Base-by-base conservation (phyloP, 176 grass and related monocot species). In the Aegilops sharonensis region DNA sequence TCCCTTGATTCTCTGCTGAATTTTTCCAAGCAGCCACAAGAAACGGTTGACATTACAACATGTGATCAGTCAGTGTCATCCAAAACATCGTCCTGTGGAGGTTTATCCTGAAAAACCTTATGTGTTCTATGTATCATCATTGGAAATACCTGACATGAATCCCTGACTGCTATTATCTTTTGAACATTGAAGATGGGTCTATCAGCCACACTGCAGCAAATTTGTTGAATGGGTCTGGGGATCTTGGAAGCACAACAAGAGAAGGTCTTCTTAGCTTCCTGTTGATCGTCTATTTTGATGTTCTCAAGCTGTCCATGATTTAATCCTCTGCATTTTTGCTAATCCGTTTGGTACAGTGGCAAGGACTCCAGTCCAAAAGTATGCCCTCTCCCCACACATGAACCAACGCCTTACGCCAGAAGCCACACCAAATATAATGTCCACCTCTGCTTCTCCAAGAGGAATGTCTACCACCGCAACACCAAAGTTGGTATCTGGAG, bases 11-110 rank as follows among this genome's bases (percentile, higher is more conserved):
- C 4, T 65, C 27, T 84, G 39, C 29, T 77, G 40, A 72, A 32
- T 78, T 48, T 4, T 72, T 71, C 57, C 72, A 60, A 85, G 72
- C 87, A 91, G 86, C 84, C 85, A 20, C 93, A 93, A 54, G 90
- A 92, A 88, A 85, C 90, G 5, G 85, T 95, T 56, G 96, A 95
- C 35, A 92, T 98, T 83, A 88, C 89, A 31, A 94, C 96, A 20
- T 92, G 90, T 72, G 88, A 98, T 86, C 92, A 91, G n/a, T 73
- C 86, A 56, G n/a, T 84, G 70, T 54, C 80, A 79, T 85, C 86
- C 6, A 88, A 95, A 89, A 82, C 68, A 25, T 89, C 85, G 5
- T 86, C 71, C 4, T 85, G 87, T 84, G 93, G 86, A 98, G 93
- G 96, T 92, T 39, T 43, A 13, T 32, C 48, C 54, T 66, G 10